Percentiles rank a stretch among this genome's conserved stretches.
phyloP scores from a whole-genome alignment of 2,329 filamentous ascomycete genomes.

The Macrophomina pseudophaseolina region DNA sequence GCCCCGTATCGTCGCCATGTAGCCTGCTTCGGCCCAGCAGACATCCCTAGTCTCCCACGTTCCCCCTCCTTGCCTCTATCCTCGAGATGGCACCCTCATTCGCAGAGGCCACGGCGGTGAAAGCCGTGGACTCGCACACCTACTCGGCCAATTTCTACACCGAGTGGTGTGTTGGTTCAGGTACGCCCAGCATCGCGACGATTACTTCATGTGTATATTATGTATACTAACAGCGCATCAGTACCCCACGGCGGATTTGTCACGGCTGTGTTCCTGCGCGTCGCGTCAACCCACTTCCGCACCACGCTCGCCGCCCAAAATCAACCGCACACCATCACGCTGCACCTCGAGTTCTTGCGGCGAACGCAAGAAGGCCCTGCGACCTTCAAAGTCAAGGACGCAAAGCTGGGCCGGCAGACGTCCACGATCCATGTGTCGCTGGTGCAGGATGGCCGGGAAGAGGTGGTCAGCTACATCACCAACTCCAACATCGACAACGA shows the following conservation, averaged over 20 bases:
- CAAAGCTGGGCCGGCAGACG: conserved; percentile 68
- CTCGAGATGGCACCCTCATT: conserved; percentile 44
- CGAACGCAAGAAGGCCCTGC: conserved; percentile 65
- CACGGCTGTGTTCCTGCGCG: conserved; percentile 65
- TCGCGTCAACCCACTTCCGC: conserved; percentile 63
- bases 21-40: not conserved
- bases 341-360: conserved; percentile 70
- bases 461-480: conserved; percentile 69
- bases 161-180: conserved; percentile 70
- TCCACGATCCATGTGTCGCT: conserved; percentile 68
- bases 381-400: conserved; percentile 63
- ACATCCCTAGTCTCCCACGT: not conserved
- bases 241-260: conserved; percentile 76
- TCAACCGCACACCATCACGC: conserved; percentile 66
- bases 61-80: not conserved
- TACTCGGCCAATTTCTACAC: conserved; percentile 62
- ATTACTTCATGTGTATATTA: not conserved
- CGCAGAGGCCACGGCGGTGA: conserved; percentile 55
- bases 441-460: conserved; percentile 61
- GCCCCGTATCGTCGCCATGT: not conserved
- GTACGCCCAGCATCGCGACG: conserved; percentile 55
- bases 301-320: conserved; percentile 62
- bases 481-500: conserved; percentile 67
- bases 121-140: conserved; percentile 58
- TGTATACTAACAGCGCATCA: conserved; percentile 37